These are phyloP conservation scores for Alternaria metachromatica DNA, from an alignment of 2,329 filamentous ascomycete species.

Conservation along the genomic window DNA sequence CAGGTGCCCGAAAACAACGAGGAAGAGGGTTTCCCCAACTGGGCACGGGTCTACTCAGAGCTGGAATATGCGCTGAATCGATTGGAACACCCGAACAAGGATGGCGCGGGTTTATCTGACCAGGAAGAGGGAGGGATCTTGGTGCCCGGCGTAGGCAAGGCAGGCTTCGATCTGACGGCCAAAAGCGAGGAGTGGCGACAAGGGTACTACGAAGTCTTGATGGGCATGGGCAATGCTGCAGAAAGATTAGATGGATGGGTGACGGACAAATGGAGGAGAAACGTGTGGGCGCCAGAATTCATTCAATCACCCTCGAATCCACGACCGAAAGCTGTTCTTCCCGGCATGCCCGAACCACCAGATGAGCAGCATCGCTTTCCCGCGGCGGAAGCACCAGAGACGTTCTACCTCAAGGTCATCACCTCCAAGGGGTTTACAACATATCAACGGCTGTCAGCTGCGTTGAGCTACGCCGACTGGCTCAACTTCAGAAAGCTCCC, in stretches of 20 bases:
- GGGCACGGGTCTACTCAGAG: constrained; percentile 69
- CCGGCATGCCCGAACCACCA: constrained; percentile 69
- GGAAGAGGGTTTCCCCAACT: constrained; percentile 69
- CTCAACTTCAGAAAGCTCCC: constrained; percentile 75
- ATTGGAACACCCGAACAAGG: constrained; percentile 71
- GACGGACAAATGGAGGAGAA: constrained; percentile 65
- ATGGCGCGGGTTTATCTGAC: constrained; percentile 70
- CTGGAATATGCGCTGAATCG: constrained; percentile 67
- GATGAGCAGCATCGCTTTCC: constrained; percentile 76
- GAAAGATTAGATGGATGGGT: constrained; percentile 85
- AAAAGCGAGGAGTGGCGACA: constrained; percentile 86
- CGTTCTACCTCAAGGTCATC: constrained; percentile 81
- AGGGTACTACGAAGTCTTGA: constrained; percentile 83
- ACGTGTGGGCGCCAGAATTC: constrained; percentile 74
- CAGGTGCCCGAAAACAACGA: constrained; percentile 62
- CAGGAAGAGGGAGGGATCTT: constrained; percentile 60
- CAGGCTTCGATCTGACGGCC: constrained; percentile 71
- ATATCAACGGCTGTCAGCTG: constrained; percentile 81
- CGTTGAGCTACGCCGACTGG: constrained; percentile 83
- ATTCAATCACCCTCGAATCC: constrained; percentile 86
- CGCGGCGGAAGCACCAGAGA: constrained; percentile 71
- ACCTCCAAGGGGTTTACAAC: constrained; percentile 79
- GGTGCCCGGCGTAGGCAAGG: constrained; percentile 46
- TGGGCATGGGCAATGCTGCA: constrained; percentile 76
- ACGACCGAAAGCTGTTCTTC: constrained; percentile 73